Evolutionary conservation across 352 stramenopile species (phyloP).

Genomic region (Phytophthora pinifolia): DNA sequence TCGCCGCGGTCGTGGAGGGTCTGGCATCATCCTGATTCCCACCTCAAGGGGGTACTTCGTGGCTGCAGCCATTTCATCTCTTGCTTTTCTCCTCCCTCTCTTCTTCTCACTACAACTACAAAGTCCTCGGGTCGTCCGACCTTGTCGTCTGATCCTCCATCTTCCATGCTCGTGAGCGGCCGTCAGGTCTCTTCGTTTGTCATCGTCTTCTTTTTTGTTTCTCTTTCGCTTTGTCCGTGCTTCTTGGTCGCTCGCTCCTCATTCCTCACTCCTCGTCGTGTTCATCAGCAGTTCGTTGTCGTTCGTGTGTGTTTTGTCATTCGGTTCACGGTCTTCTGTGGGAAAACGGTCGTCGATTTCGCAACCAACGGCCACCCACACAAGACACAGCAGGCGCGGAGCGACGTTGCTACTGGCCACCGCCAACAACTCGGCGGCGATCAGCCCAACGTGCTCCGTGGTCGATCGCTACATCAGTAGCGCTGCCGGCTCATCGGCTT

Average conservation of each 20-base stretch:
- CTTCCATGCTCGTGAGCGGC: constrained; percentile 33
- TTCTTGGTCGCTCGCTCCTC: constrained; percentile 29
- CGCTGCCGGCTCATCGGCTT: constrained; percentile 79
- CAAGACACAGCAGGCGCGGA: constrained; percentile 24
- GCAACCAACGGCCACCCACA: constrained; percentile 17
- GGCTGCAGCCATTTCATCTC: constrained; percentile 33
- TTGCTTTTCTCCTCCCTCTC: constrained; percentile 32
- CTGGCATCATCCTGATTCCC: constrained; percentile 33
- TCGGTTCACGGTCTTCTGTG: constrained; percentile 21
- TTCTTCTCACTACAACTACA: constrained; percentile 46
- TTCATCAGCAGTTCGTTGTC: constrained; percentile 34
- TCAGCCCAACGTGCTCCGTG: constrained; percentile 17
- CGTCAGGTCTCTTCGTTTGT: constrained; percentile 36
- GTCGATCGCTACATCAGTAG: constrained; percentile 47
- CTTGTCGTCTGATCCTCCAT: constrained; percentile 34
- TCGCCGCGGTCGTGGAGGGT: constrained; percentile 16
- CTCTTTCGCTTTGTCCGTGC: constrained; percentile 26
- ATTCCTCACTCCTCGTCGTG: constrained; percentile 26
- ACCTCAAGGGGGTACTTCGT: constrained; percentile 28
- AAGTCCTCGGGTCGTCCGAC: constrained; percentile 38
- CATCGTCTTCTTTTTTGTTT: constrained; percentile 29
- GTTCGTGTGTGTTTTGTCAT: constrained; percentile 20
- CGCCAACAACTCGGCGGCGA: constrained; percentile 22
- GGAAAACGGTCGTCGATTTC: constrained; percentile 15
- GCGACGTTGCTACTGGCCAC: constrained; percentile 9